Evolutionary conservation across 2,329 filamentous ascomycete genomes (phyloP).

Genomic region (Aspergillus ochraceus): DNA sequence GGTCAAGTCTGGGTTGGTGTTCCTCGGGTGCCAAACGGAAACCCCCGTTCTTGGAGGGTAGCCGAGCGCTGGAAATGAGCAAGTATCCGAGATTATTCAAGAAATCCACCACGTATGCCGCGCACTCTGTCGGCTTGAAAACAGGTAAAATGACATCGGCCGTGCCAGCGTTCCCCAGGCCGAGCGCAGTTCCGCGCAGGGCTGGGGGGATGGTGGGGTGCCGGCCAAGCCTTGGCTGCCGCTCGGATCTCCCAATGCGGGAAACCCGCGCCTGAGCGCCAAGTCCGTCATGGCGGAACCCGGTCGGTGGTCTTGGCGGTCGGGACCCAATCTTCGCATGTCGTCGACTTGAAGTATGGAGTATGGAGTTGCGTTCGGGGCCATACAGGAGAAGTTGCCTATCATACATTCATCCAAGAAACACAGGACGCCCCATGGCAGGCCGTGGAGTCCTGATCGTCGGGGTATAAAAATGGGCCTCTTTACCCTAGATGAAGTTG

Average conservation of each 20-base stretch:
- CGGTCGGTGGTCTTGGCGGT: neutral
- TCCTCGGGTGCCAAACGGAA: neutral
- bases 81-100: neutral
- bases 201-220: neutral
- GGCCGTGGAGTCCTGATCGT: neutral
- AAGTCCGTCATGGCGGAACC: constrained; percentile 2
- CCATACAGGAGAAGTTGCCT: neutral
- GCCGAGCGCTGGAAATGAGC: neutral
- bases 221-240: constrained; percentile 1
- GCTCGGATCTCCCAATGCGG: neutral
- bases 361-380: neutral
- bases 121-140: neutral
- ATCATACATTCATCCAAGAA: neutral
- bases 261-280: neutral
- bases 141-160: constrained; percentile 1
- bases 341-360: neutral
- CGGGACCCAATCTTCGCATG: neutral
- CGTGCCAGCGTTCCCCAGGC: neutral
- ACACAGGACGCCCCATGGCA: neutral
- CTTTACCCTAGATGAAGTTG: neutral
- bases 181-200: neutral
- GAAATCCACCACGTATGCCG: neutral
- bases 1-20: neutral
- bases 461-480: neutral
- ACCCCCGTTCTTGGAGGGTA: neutral